phyloP scores from a whole-genome alignment of 345 rosid genomes.

The Trapa bicornis region DNA sequence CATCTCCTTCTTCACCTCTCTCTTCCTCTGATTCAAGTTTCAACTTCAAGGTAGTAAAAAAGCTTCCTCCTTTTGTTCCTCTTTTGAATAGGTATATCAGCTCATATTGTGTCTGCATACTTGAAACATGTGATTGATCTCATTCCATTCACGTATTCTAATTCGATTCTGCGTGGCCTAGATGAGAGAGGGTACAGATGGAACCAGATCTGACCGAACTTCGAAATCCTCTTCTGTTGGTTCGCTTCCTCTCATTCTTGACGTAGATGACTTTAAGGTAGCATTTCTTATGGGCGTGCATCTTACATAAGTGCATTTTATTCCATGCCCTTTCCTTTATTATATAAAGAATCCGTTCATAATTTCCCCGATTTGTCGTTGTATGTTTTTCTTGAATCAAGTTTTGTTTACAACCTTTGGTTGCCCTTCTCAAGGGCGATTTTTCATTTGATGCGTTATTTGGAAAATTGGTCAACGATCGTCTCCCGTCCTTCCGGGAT shows the following conservation, averaged over 20 bases:
- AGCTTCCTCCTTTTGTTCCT: not conserved
- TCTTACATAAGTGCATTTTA: not conserved
- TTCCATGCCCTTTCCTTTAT: not conserved
- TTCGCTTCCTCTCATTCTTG: constrained; percentile 68
- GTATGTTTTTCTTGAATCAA: not conserved
- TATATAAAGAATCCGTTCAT: no score
- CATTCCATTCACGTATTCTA: not conserved
- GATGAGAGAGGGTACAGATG: constrained; percentile 62
- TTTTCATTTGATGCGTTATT: constrained; percentile 93
- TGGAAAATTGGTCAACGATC: constrained; percentile 77
- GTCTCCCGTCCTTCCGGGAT: constrained; percentile 71
- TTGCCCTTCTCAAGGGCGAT: constrained; percentile 48
- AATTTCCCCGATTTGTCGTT: not conserved
- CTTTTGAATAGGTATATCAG: not conserved
- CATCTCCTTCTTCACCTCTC: constrained; percentile 1
- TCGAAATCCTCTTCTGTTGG: constrained; percentile 46
- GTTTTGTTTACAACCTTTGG: not conserved
- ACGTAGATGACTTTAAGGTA: constrained; percentile 92
- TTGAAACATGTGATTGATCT: constrained; percentile 19
- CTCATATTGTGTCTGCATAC: not conserved
- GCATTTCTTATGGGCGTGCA: not conserved
- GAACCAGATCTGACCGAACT: constrained; percentile 25
- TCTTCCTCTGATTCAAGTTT: not conserved
- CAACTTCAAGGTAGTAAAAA: constrained; percentile 1
- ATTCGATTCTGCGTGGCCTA: constrained; percentile 21